A percentile compares a stretch with the other conserved stretches of the same genome.
These are phyloP conservation scores for Dendrobium officinale DNA, from an alignment of 106 monocot species.

Conservation along the genomic window DNA sequence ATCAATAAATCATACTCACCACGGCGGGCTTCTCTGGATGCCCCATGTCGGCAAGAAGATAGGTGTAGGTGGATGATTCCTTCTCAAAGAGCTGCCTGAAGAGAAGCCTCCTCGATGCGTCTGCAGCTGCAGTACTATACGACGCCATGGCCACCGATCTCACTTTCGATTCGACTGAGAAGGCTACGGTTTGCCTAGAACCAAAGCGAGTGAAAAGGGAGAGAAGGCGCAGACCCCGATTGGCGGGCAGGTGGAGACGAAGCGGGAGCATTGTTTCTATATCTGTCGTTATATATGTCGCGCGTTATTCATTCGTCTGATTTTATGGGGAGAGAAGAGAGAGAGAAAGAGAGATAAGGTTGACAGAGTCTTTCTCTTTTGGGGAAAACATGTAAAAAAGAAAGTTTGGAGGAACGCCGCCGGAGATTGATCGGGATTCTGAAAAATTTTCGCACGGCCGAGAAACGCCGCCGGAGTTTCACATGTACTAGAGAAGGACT, in stretches of 20 bases:
- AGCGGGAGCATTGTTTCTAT: background rate
- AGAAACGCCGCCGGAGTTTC: too few relatives aligned
- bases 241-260: background rate
- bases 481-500: too few relatives aligned
- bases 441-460: too few relatives aligned
- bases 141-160: slow-evolving; percentile 10
- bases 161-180: background rate
- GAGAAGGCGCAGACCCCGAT: background rate
- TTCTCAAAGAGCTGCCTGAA: slow-evolving; percentile 94
- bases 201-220: background rate
- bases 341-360: too few relatives aligned
- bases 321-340: background rate
- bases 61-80: slow-evolving; percentile 88
- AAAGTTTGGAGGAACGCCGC: too few relatives aligned
- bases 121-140: background rate
- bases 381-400: too few relatives aligned
- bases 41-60: slow-evolving; percentile 71
- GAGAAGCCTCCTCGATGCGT: slow-evolving; percentile 33
- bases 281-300: background rate
- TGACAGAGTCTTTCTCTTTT: too few relatives aligned
- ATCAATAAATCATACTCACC: slow-evolving; percentile 29
- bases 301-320: background rate
- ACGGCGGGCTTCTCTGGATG: slow-evolving; percentile 81
- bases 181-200: background rate
- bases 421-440: too few relatives aligned